A percentile compares a stretch with the other conserved stretches of the same genome.
Conservation (phyloP, 371 early-diverging fungal species). For the Zancudomyces culisetae region DNA sequence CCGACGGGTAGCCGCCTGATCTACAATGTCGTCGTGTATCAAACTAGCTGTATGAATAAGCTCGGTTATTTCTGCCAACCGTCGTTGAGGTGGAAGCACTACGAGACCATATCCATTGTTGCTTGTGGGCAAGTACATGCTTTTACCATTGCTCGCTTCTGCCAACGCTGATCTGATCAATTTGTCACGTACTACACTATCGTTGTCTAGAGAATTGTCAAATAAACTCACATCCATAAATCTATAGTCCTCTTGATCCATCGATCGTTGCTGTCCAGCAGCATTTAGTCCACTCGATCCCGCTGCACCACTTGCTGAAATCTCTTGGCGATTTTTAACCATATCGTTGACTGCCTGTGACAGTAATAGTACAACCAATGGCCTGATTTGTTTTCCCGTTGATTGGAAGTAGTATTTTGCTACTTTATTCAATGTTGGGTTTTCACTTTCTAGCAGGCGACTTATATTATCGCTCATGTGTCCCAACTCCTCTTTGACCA, state of each 20-base stretch:
- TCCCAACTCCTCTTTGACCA: constrained; percentile 35
- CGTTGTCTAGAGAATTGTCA: constrained; percentile 19
- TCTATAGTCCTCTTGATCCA: constrained; percentile 10
- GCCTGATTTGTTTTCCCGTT: constrained; percentile 77
- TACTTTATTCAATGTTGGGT: constrained; percentile 72
- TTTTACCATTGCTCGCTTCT: constrained; percentile 12
- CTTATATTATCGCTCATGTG: constrained; percentile 71
- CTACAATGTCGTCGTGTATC: constrained; percentile 90
- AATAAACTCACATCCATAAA: constrained; percentile 23
- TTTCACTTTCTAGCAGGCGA: constrained; percentile 60
- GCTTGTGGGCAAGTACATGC: constrained; percentile 26
- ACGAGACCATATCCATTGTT: constrained; percentile 31
- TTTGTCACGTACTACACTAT: constrained; percentile 11
- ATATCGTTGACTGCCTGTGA: constrained; percentile 56
- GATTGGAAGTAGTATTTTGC: constrained; percentile 77
- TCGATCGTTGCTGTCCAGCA: not conserved
- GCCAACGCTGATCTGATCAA: constrained; percentile 12
- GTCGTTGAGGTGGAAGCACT: constrained; percentile 71
- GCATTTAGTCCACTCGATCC: not conserved
- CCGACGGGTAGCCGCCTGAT: constrained; percentile 46
- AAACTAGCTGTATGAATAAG: constrained; percentile 94
- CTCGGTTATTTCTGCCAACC: constrained; percentile 87
- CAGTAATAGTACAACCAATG: constrained; percentile 71
- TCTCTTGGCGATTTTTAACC: not conserved
- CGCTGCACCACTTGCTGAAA: too few relatives aligned